Evolutionary conservation across 2,329 filamentous ascomycete species (phyloP), one percentile per base, ranked within the genome.

Genomic region (Cadophora gregata): DNA sequence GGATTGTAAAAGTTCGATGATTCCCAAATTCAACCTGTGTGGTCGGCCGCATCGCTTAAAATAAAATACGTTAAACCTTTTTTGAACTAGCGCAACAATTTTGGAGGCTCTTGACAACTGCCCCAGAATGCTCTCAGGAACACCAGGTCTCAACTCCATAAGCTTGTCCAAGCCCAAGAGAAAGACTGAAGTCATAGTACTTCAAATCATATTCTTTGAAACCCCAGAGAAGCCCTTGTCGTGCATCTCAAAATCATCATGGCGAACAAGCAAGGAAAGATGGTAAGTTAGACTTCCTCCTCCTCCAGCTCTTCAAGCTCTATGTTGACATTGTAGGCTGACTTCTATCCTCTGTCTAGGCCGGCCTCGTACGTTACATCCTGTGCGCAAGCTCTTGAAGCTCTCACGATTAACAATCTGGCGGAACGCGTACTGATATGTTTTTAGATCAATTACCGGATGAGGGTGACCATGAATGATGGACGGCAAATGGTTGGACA

Each of bases 241-340:
- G 74, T 70, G 80, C 81, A 79, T 77, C 73, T 77, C 74, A 71
- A 42, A 33, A 74, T 70, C 78, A 89, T 80, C 74, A 90, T 90
- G 89, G 88, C 90, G 79, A 95, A 97, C 87, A 97, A 97, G 82
- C 94, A 97, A 83, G 96, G 96, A 83, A 98, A 99, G 87, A 98
- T 99, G 96, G 96, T 98, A 85, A 86, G 93, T 89, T 68, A 67
- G 64, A 72, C 70, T 69, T 69, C 69, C 69, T 69, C 69, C 70
- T 74, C 75, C 74, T 75, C 75, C 66, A 71, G 63, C 75, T 78
- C 74, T 79, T 76, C 77, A 78, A 78, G 75, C 80, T 78, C 81
- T 80, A 75, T 73, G 80, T 86, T 85, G 82, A 86, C 80, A 80
- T 81, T 75, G 76, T 77, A 83, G 81, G 84, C 88, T 91, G 83